Percentiles rank a stretch among this genome's conserved stretches.
Evolutionary conservation across 805 yeast genomes (phyloP).

Genomic region (Pachysolen tannophilus): DNA sequence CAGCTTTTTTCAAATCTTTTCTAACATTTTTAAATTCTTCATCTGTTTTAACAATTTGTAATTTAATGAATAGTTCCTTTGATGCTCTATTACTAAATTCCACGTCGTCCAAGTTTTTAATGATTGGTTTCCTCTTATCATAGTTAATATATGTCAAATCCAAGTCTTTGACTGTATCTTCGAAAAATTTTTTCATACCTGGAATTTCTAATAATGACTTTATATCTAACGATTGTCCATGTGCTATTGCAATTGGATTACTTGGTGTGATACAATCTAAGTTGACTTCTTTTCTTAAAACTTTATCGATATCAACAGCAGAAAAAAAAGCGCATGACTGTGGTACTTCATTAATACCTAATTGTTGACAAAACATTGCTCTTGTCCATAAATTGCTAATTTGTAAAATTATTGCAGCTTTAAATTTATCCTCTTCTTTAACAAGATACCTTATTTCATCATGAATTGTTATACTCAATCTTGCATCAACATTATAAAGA

Average conservation of each 20-base stretch:
- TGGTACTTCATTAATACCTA: slow-evolving; percentile 85
- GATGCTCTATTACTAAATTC: slow-evolving; percentile 15
- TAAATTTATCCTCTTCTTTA: slow-evolving; percentile 63
- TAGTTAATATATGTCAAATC: slow-evolving; percentile 12
- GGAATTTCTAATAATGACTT: slow-evolving; percentile 34
- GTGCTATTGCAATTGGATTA: slow-evolving; percentile 57
- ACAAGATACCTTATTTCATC: slow-evolving; percentile 87
- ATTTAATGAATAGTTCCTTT: slow-evolving; percentile 16
- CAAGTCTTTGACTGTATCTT: slow-evolving; percentile 7
- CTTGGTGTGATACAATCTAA: slow-evolving; percentile 91
- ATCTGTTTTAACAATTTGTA: slow-evolving; percentile 21
- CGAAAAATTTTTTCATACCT: slow-evolving; percentile 21
- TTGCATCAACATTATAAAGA: slow-evolving; percentile 58
- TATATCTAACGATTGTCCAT: slow-evolving; percentile 75
- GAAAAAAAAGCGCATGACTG: slow-evolving; percentile 95
- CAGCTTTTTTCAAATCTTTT: slow-evolving; percentile 3
- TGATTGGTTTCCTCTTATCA: slow-evolving; percentile 13
- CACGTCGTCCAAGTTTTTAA: slow-evolving; percentile 21
- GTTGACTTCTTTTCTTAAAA: slow-evolving; percentile 88
- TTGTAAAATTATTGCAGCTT: slow-evolving; percentile 78
- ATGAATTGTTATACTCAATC: slow-evolving; percentile 84
- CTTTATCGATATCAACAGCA: slow-evolving; percentile 83
- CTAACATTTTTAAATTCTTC: slow-evolving; percentile 21
- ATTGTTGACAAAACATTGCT: slow-evolving; percentile 87
- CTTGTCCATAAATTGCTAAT: slow-evolving; percentile 93